Conservation (phyloP, 192 early-diverging fungal species). For the Cladochytrium replicatum region DNA sequence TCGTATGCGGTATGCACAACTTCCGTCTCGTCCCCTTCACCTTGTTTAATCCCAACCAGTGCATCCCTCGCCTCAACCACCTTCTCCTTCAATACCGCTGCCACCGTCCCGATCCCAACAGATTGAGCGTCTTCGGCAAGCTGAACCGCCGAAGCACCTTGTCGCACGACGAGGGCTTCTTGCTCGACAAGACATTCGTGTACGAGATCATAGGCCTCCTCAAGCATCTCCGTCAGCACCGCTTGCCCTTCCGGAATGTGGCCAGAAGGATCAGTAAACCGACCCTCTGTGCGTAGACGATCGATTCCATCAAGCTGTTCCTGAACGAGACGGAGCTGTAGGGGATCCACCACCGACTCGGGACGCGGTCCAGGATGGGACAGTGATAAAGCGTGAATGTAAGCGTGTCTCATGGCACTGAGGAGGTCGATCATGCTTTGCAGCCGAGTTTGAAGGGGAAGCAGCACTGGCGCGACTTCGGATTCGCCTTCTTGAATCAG, state of each 20-base stretch:
- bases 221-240: slow-evolving; percentile 10
- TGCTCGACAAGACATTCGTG: slow-evolving; percentile 20
- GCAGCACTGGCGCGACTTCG: slow-evolving; percentile 11
- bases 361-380: neutral
- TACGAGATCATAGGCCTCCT: slow-evolving; percentile 23
- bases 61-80: neutral
- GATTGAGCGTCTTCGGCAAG: neutral
- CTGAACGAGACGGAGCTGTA: slow-evolving; percentile 17
- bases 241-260: slow-evolving; percentile 21
- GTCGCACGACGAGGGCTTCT: neutral
- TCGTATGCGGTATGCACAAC: neutral
- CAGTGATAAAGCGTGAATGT: too few relatives aligned
- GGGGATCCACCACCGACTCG: slow-evolving; percentile 14
- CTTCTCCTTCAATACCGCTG: neutral
- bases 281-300: slow-evolving; percentile 9
- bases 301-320: slow-evolving; percentile 17
- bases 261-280: slow-evolving; percentile 5
- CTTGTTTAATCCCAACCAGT: neutral
- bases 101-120: neutral
- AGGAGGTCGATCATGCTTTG: slow-evolving; percentile 9
- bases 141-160: neutral
- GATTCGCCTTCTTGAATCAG: too few relatives aligned
- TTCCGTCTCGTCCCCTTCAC: neutral
- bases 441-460: slow-evolving; percentile 13
- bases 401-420: slow-evolving; percentile 2